phyloP scores from a whole-genome alignment of 2,329 filamentous ascomycete genomes.

The Clonostachys byssicola region DNA sequence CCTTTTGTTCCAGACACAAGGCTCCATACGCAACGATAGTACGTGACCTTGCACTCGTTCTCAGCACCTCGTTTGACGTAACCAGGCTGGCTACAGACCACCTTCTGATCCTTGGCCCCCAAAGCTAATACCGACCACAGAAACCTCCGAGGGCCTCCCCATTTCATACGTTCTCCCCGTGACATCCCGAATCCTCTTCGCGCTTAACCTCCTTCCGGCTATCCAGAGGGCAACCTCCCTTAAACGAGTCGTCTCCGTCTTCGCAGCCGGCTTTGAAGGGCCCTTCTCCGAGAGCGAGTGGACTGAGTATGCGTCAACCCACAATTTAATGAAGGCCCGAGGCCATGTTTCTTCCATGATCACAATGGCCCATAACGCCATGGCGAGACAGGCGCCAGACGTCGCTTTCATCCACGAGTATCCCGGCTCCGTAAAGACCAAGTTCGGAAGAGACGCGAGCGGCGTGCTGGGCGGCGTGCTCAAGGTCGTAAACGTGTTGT shows the following conservation, averaged over 20 bases:
- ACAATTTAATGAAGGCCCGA: constrained; percentile 11
- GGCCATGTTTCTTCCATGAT: constrained; percentile 12
- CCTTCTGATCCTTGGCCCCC: too few species aligned
- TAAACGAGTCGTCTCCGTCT: constrained; percentile 15
- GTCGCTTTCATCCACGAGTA: constrained; percentile 21
- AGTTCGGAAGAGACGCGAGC: constrained; percentile 7
- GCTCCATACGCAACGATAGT: constrained; percentile 17
- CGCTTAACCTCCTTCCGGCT: constrained; percentile 51
- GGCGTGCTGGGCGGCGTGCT: constrained; percentile 9
- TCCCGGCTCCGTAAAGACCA: constrained; percentile 18
- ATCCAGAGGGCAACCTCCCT: constrained; percentile 22
- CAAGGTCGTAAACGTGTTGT: constrained; percentile 2
- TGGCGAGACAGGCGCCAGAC: constrained; percentile 10
- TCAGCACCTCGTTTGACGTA: too few species aligned
- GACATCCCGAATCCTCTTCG: constrained; percentile 55
- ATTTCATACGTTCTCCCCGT: constrained; percentile 44
- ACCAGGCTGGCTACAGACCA: too few species aligned
- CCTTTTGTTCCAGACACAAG: constrained; percentile 38
- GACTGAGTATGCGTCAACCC: constrained; percentile 9
- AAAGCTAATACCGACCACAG: constrained; percentile 20
- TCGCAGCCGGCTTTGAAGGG: constrained; percentile 13
- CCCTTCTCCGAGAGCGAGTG: background rate
- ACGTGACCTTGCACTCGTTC: background rate
- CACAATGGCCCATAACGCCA: constrained; percentile 16
- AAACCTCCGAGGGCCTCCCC: constrained; percentile 54